Percentiles rank a stretch among this genome's conserved stretches.
phyloP scores from a whole-genome alignment of 1,284 basidiomycete genomes.

The Xanthoconium separans region DNA sequence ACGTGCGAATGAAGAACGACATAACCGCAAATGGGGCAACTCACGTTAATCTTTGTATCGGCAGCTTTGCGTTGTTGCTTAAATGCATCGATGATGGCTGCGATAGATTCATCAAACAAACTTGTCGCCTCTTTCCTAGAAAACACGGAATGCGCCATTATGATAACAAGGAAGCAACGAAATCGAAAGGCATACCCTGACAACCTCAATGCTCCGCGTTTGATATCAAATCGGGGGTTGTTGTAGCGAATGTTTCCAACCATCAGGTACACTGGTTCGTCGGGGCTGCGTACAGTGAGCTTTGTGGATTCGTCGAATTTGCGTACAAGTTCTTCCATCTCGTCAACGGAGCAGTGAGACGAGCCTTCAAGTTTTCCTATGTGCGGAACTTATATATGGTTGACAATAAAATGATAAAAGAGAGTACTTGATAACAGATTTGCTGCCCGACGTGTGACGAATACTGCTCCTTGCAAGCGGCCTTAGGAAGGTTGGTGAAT shows the following conservation, averaged over 20 bases:
- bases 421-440: no score
- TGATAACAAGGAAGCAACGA: not conserved
- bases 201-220: not conserved
- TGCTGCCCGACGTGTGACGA: no score
- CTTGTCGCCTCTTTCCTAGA: not conserved
- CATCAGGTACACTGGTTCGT: no score
- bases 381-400: no score
- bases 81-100: not conserved
- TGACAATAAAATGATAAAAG: no score
- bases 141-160: not conserved
- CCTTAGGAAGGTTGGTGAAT: no score
- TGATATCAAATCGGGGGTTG: not conserved
- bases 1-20: not conserved
- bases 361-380: no score
- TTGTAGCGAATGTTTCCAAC: not conserved
- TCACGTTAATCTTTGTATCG: not conserved
- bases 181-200: not conserved
- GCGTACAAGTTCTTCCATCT: no score
- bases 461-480: no score
- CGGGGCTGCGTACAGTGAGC: no score
- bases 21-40: not conserved
- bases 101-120: not conserved
- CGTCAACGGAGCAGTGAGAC: no score
- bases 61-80: not conserved
- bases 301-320: no score